These are phyloP conservation scores for Arthroderma sp. DNA, from an alignment of 2,329 filamentous ascomycete species.

Conservation along the genomic window DNA sequence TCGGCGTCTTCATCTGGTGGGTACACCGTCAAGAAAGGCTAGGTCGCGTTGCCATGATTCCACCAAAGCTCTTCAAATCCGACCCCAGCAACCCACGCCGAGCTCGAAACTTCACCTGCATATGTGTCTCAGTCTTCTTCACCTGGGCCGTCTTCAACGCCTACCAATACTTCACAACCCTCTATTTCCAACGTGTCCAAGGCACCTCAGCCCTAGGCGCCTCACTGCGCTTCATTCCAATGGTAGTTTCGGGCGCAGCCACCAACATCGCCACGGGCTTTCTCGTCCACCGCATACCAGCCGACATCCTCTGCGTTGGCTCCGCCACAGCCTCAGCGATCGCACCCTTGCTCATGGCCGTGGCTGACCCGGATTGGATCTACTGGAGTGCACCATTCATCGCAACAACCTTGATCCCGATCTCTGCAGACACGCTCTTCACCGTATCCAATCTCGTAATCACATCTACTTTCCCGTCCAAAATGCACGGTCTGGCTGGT, in stretches of 20 bases:
- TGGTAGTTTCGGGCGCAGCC: conserved; percentile 26
- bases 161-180: not conserved
- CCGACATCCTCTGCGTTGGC: conserved; percentile 5
- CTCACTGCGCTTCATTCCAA: conserved; percentile 36
- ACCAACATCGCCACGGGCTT: conserved; percentile 10
- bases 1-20: conserved; percentile 41
- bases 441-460: conserved; percentile 44
- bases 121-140: conserved; percentile 38
- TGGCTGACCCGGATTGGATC: conserved; percentile 3
- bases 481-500: conserved; percentile 46
- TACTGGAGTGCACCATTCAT: conserved; percentile 11
- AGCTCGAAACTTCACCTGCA: conserved; percentile 36
- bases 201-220: conserved; percentile 32
- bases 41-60: conserved; percentile 41
- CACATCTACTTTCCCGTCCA: conserved; percentile 39
- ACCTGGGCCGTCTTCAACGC: conserved; percentile 31
- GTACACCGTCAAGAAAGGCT: conserved; percentile 33
- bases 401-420: conserved; percentile 5
- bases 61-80: conserved; percentile 46
- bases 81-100: conserved; percentile 35
- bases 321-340: conserved; percentile 5
- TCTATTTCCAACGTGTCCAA: conserved; percentile 41
- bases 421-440: conserved; percentile 9
- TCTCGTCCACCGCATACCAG: conserved; percentile 6
- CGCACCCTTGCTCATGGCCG: conserved; percentile 10